Evolutionary conservation across 164 flowering plant species (phyloP).

Genomic region (Sedum album): DNA sequence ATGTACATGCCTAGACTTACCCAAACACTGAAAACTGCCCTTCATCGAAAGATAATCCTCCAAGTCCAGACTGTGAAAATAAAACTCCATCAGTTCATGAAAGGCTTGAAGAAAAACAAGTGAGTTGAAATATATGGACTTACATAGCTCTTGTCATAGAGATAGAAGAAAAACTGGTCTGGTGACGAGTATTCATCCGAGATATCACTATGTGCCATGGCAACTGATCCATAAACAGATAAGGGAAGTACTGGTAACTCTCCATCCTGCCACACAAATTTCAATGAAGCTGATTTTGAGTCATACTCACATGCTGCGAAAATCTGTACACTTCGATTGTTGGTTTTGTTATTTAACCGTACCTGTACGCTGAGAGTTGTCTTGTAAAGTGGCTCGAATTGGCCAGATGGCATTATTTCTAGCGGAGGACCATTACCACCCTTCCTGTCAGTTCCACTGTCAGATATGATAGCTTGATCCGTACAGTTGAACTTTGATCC

Average conservation of each 20-base stretch:
- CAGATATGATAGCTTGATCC: conserved; percentile 75
- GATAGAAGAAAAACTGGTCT: conserved; percentile 81
- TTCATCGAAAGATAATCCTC: conserved; percentile 94
- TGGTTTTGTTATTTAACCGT: not conserved
- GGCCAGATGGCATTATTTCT: conserved; percentile 95
- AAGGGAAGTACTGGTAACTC: conserved; percentile 92
- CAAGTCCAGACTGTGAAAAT: conserved; percentile 68
- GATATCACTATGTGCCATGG: conserved; percentile 78
- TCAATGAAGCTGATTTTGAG: not conserved
- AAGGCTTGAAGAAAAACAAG: not conserved
- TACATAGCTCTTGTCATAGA: conserved; percentile 86
- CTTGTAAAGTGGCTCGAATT: conserved; percentile 86
- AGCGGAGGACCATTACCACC: conserved; percentile 55
- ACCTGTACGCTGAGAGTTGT: conserved; percentile 79
- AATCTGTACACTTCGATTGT: no score
- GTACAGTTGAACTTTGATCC: conserved; percentile 57
- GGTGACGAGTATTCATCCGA: conserved; percentile 91
- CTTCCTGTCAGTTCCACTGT: conserved; percentile 32
- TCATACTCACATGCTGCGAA: not conserved
- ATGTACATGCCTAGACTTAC: conserved; percentile 27
- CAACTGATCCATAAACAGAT: conserved; percentile 94
- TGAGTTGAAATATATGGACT: conserved; percentile 20
- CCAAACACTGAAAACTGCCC: conserved; percentile 98
- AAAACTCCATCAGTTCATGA: not conserved
- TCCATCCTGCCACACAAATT: conserved; percentile 55